Evolutionary conservation across 2,329 filamentous ascomycete genomes (phyloP).

Genomic region (Eutypella sp.): DNA sequence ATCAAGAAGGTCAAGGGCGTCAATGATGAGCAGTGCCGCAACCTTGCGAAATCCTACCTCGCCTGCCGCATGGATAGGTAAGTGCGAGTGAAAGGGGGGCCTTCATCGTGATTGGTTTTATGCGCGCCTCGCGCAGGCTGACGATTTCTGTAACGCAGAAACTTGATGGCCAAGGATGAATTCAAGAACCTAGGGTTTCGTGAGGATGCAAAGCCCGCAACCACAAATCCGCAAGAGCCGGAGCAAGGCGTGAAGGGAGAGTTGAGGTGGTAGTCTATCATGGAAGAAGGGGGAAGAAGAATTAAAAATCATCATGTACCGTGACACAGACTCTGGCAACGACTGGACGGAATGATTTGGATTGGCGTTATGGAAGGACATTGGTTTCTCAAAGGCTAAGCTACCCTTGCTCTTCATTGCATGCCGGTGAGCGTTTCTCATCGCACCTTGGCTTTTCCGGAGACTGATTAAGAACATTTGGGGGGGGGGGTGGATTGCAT

Average conservation of each 20-base stretch:
- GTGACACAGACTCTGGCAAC: too few relatives aligned
- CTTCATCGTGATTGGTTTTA: neutral
- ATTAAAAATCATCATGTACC: too few relatives aligned
- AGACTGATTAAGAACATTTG: too few relatives aligned
- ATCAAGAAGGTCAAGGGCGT: slow-evolving; percentile 78
- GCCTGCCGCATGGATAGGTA: slow-evolving; percentile 92
- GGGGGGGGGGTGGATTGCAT: too few relatives aligned
- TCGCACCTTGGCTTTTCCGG: too few relatives aligned
- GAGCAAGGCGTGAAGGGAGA: slow-evolving; percentile 29
- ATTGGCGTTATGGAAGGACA: too few relatives aligned
- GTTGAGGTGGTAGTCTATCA: slow-evolving; percentile 26
- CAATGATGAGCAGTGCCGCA: slow-evolving; percentile 81
- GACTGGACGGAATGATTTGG: too few relatives aligned
- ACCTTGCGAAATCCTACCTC: slow-evolving; percentile 83
- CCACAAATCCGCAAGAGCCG: slow-evolving; percentile 12
- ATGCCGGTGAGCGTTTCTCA: too few relatives aligned
- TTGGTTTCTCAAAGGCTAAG: too few relatives aligned
- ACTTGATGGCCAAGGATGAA: slow-evolving; percentile 92
- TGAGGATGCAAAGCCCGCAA: slow-evolving; percentile 24
- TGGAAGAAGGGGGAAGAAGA: too few relatives aligned
- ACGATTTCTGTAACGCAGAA: slow-evolving; percentile 46
- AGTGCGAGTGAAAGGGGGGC: slow-evolving; percentile 29
- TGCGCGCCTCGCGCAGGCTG: neutral
- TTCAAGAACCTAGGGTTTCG: slow-evolving; percentile 88
- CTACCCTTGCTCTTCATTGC: too few relatives aligned